Conservation (phyloP, 2,329 filamentous ascomycete species). For the Botrytis squamosa region DNA sequence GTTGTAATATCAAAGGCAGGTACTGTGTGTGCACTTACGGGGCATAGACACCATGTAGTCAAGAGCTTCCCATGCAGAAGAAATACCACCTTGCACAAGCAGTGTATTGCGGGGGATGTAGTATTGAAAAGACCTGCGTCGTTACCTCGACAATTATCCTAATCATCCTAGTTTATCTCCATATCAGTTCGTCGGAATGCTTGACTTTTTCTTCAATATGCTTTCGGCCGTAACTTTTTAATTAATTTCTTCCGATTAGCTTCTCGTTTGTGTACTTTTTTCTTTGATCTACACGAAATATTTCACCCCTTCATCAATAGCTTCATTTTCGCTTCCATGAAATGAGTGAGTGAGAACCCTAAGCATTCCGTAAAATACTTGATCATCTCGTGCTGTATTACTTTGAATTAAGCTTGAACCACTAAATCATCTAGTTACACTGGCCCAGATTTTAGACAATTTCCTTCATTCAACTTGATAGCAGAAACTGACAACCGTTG, state of each 20-base stretch:
- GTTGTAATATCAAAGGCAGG: background rate
- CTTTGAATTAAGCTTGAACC: background rate
- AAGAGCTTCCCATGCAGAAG: background rate
- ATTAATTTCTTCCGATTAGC: background rate
- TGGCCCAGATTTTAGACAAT: background rate
- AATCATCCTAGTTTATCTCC: conserved; percentile 10
- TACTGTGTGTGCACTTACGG: background rate
- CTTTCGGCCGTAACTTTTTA: background rate
- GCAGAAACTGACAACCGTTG: conserved; percentile 12
- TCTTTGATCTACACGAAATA: background rate
- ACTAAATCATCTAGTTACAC: background rate
- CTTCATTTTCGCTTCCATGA: conserved; percentile 1
- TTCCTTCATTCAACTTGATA: background rate
- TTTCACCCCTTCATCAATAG: conserved; percentile 5
- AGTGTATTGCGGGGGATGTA: conserved; percentile 16
- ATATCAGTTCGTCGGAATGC: background rate
- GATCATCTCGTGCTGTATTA: conserved; percentile 2
- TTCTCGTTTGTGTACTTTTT: background rate
- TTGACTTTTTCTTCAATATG: background rate
- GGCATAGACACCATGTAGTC: background rate
- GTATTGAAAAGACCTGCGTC: background rate
- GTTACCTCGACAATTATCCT: background rate
- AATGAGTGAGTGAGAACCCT: background rate
- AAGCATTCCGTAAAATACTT: background rate
- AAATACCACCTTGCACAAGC: background rate